Percentiles rank a stretch among this genome's conserved stretches.
These are phyloP conservation scores for Backusella westeae DNA, from an alignment of 192 early-diverging fungal genomes.

Conservation along the genomic window DNA sequence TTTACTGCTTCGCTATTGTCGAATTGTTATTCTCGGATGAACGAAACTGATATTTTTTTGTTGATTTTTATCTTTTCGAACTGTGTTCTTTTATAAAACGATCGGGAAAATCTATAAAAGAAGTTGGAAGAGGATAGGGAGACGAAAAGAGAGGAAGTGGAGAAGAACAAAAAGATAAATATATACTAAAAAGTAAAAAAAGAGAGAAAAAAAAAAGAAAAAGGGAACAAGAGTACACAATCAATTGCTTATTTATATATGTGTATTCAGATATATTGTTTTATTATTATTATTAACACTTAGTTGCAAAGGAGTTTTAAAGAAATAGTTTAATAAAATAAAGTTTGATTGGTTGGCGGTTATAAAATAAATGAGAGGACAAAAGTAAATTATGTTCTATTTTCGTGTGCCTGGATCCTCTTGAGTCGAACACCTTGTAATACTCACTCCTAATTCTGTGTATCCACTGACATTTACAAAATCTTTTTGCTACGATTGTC, in stretches of 20 bases:
- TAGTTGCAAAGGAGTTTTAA: background rate
- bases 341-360: slow-evolving; percentile 10
- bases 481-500: background rate
- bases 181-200: background rate
- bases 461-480: background rate
- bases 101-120: slow-evolving; percentile 1
- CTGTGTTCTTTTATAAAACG: background rate
- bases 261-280: background rate
- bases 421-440: background rate
- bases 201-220: background rate
- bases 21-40: background rate
- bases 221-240: slow-evolving; percentile 1
- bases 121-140: background rate
- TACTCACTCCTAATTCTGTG: slow-evolving; percentile 9
- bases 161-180: slow-evolving; percentile 3
- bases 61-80: background rate
- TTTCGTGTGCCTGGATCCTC: slow-evolving; percentile 8
- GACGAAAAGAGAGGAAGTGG: background rate
- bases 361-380: background rate
- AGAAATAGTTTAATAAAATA: background rate
- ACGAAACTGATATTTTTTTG: background rate
- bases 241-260: background rate
- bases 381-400: slow-evolving; percentile 11
- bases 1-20: background rate
- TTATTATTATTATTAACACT: background rate